Evolutionary conservation across 768 basidiomycete genomes (phyloP), one percentile per base, ranked within the genome.

Genomic region (Chalciporus chontae): DNA sequence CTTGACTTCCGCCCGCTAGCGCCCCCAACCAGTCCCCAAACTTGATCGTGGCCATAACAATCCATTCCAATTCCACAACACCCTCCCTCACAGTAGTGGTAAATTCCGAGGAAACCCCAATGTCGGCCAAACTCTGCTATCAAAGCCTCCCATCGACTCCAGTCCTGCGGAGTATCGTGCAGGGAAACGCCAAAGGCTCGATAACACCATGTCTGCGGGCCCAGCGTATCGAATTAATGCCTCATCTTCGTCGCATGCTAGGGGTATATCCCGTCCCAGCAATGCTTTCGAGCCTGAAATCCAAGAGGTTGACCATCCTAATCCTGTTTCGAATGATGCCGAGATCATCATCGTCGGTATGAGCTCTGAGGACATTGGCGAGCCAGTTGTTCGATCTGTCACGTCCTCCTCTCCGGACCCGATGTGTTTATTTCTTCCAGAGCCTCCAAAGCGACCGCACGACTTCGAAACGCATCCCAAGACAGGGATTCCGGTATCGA

Each of bases 401-500:
- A 40, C 26, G 24, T 39, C 53, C 7, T 54, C 64, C 10, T 66
- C 65, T 23, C 61, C 67, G 9, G 67, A 69, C 42, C 64, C 64
- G 34, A 2, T 62, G 45, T 5, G 0, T 10, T 14, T 52, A 1
- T 14, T 41, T 2, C 13, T 8, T 17, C n/a, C n/a, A n/a, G 17
- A 11, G 8, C 21, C n/a, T 0, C 1, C 8, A 14, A 48, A 3
- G 15, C 10, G 0, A 2, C 13, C 6, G 17, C 66, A 69, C 47
- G 8, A 42, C 14, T 70, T 68, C 34, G 48, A 61, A 6, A 64
- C 47, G 17, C 46, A 8, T 40, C 68, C 67, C n/a, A 27, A 45
- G 19, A 18, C 29, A 37, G 48, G 26, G 23, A 31, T 13, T 43
- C 5, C 37, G 21, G 34, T 37, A 4, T 40, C 44, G 21, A 47